Evolutionary conservation across 2,329 filamentous ascomycete genomes (phyloP), one percentile per base, ranked within the genome.

Genomic region (Arthrobotrys entomopaga): DNA sequence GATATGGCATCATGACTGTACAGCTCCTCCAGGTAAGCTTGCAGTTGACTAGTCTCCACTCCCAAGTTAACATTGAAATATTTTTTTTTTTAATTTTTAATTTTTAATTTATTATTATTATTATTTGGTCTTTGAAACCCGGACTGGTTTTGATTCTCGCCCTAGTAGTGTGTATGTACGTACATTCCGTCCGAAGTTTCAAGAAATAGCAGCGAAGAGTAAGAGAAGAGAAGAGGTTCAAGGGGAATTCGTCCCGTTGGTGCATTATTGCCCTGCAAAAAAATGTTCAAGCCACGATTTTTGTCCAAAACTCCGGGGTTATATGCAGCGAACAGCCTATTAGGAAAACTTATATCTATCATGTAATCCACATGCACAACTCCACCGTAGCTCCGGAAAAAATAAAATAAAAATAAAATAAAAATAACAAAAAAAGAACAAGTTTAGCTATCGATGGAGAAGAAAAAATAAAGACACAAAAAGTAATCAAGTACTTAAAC

Each of bases 141-240:
- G 6, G 29, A 34, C 29, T 34, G 10, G 29, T 10, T 34, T 34
- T 34, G 10, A 34, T 34, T 34, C 10, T 34, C 29, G 29, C 29
- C 29, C 29, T 34, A 34, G 10, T 3, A 34, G 29, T 34, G 6
- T 20, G 24, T 34, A 15, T 20, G 24, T 29, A 16, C 16, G 24
- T n/a, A n/a, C n/a, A 19, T 59, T 67, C 64, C 65, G 40, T 69
- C 65, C 40, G 65, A 69, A 56, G 56, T 69, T 69, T 69, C 65
- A 69, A 34, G 50, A 59, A 48, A 46, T n/a, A 42, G 19, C 20
- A 3, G 11, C 16, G 29, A n/a, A 42, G 38, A 7, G 29, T n/a
- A n/a, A 42, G 38, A 7, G 29, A 34, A 5, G 29, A 34, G 29
- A 34, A 34, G 29, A 34, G 29, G 29, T 34, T 8, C 29, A 34